Conservation (phyloP, 768 basidiomycete species). For the Multifurca ochricompacta region DNA sequence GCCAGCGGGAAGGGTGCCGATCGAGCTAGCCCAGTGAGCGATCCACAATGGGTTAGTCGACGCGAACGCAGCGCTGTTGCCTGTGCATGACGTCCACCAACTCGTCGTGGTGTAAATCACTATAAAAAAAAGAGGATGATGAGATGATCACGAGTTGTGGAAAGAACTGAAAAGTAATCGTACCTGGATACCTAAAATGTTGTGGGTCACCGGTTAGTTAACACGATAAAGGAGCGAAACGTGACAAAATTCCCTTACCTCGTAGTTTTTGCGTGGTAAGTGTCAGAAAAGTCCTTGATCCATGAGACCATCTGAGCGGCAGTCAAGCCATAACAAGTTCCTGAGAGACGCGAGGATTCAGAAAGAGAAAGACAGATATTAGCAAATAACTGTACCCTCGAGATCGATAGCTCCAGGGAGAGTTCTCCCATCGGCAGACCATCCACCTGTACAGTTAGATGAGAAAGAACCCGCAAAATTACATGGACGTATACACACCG, state of each 20-base stretch:
- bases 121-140: constrained; percentile 20
- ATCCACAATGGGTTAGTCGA: constrained; percentile 53
- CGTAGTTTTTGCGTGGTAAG: constrained; percentile 42
- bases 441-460: neutral
- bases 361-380: neutral
- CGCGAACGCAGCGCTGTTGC: constrained; percentile 44
- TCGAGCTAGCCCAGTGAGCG: constrained; percentile 41
- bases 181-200: constrained; percentile 35
- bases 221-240: neutral
- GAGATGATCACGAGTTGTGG: neutral
- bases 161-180: neutral
- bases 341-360: constrained; percentile 31
- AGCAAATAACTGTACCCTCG: neutral
- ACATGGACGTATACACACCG: neutral
- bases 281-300: constrained; percentile 54
- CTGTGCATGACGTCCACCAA: constrained; percentile 66
- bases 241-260: no score
- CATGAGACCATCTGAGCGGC: constrained; percentile 52
- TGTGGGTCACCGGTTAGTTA: neutral
- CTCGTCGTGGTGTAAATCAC: constrained; percentile 57
- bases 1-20: constrained; percentile 52
- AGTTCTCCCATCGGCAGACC: neutral
- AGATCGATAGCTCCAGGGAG: constrained; percentile 1
- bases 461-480: neutral
- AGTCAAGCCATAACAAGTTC: constrained; percentile 47